Conservation (phyloP, 805 yeast genomes). For the Lipomyces kockii region DNA sequence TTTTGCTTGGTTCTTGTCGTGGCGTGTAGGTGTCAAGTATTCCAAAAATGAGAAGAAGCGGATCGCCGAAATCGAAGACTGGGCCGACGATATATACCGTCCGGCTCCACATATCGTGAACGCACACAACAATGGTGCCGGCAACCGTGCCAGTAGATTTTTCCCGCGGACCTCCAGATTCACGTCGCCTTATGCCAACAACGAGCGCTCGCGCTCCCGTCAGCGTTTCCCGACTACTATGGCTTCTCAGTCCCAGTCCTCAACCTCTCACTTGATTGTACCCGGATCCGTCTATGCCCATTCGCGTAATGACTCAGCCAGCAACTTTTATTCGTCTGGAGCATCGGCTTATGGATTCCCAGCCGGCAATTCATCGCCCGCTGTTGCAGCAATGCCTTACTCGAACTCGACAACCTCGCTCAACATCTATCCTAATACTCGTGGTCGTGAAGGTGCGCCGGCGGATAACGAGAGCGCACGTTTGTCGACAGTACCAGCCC, state of each 20-base stretch:
- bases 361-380: slow-evolving; percentile 17
- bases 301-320: slow-evolving; percentile 21
- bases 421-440: slow-evolving; percentile 7
- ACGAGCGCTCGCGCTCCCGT: slow-evolving; percentile 32
- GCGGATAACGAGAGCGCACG: slow-evolving; percentile 23
- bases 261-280: slow-evolving; percentile 37
- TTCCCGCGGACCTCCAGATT: slow-evolving; percentile 37
- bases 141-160: slow-evolving; percentile 29
- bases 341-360: slow-evolving; percentile 15
- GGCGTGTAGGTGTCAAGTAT: slow-evolving; percentile 73
- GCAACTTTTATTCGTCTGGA: slow-evolving; percentile 14
- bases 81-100: slow-evolving; percentile 72
- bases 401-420: slow-evolving; percentile 18
- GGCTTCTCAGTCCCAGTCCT: slow-evolving; percentile 39
- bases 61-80: slow-evolving; percentile 72
- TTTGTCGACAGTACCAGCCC: slow-evolving; percentile 22
- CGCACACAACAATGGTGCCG: slow-evolving; percentile 25
- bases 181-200: slow-evolving; percentile 27
- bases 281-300: slow-evolving; percentile 32
- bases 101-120: slow-evolving; percentile 53
- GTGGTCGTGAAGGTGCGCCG: slow-evolving; percentile 33
- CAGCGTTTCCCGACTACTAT: slow-evolving; percentile 33
- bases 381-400: slow-evolving; percentile 6
- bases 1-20: slow-evolving; percentile 81
- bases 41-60: slow-evolving; percentile 63